Conservation (phyloP, 2,329 filamentous ascomycete genomes). For the Sphaceloma murrayae region DNA sequence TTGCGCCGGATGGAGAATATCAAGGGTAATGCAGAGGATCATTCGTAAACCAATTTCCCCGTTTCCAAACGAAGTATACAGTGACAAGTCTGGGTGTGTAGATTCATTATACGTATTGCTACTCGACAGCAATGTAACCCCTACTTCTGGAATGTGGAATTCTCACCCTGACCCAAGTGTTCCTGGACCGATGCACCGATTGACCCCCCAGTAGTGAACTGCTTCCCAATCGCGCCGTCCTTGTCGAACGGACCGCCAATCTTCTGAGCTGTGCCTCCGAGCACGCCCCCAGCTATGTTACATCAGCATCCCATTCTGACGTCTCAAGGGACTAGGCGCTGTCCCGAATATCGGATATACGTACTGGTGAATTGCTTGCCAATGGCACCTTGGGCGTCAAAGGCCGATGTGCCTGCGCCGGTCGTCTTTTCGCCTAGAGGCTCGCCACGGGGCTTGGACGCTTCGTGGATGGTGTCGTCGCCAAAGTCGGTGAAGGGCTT, state of each 20-base stretch:
- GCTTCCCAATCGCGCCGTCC: conserved; percentile 31
- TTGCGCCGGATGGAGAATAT: background rate
- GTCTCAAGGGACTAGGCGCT: too few species aligned
- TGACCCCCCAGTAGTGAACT: conserved; percentile 29
- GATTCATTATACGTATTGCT: background rate
- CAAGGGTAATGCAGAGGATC: conserved; percentile 7
- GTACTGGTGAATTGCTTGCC: conserved; percentile 30
- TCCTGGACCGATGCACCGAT: conserved; percentile 32
- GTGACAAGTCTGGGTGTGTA: too few species aligned
- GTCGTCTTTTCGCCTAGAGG: conserved; percentile 23
- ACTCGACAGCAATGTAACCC: background rate
- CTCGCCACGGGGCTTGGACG: conserved; percentile 20
- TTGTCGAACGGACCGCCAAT: conserved; percentile 32
- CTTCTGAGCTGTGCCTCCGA: conserved; percentile 31
- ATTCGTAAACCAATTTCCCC: too few species aligned
- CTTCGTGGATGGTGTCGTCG: conserved; percentile 23
- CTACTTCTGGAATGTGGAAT: conserved; percentile 17
- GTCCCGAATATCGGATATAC: background rate
- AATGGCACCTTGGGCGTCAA: conserved; percentile 27
- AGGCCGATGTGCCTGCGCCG: conserved; percentile 22
- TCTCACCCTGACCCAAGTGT: conserved; percentile 26
- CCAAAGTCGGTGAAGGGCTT: conserved; percentile 21
- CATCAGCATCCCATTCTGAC: conserved; percentile 4
- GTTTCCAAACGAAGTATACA: too few species aligned
- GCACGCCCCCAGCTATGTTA: conserved; percentile 25